Base-by-base conservation (phyloP, 805 yeast genomes). In the Maudiozyma pseudohumilis region DNA sequence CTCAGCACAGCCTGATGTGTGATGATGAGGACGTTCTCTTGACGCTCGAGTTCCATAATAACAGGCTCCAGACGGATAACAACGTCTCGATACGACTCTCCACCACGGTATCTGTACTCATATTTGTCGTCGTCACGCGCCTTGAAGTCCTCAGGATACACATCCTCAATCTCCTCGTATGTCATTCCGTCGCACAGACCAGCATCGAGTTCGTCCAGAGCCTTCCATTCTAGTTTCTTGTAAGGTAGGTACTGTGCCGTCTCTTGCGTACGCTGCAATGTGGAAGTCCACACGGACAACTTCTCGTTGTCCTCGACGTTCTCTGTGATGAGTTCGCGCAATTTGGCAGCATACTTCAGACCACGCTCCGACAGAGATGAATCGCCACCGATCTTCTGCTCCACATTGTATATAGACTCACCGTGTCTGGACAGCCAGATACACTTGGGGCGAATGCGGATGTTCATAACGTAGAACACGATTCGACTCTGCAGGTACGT, bases 161-260 rank as follows among this genome's bases (percentile, higher is more conserved):
- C 61, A 23, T 71, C 64, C 50, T 85, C 94, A 52, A 89, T 86
- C 44, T 89, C 95, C 48, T 88, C 95, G 56, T 89, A 89, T 0
- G 98, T 89, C 74, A 89, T 73, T 5, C 96, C 97, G 60, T 89
- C 98, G 60, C 97, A 89, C 18, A 85, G 88, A 9, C 98, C 98
- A 0, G 96, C 97, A 59, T 89, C 97, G 44, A 89, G 72, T 63
- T 89, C 98, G 59, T 89, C 97, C 48, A 89, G 66, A 0, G 97
- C 97, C 60, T 92, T 92, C 99, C 98, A 89, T 45, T 80, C 81
- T 47, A 87, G 68, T 56, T 87, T 80, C 42, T 80, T 77, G 59
- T 82, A 85, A 1, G 92, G 86, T 49, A 89, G 68, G 56, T 69
- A 71, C 41, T 81, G 75, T 1, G 96, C 89, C 1, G 97, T 89